Evolutionary conservation across 768 basidiomycete genomes (phyloP).

Genomic region (Cystobasidium onofrii): DNA sequence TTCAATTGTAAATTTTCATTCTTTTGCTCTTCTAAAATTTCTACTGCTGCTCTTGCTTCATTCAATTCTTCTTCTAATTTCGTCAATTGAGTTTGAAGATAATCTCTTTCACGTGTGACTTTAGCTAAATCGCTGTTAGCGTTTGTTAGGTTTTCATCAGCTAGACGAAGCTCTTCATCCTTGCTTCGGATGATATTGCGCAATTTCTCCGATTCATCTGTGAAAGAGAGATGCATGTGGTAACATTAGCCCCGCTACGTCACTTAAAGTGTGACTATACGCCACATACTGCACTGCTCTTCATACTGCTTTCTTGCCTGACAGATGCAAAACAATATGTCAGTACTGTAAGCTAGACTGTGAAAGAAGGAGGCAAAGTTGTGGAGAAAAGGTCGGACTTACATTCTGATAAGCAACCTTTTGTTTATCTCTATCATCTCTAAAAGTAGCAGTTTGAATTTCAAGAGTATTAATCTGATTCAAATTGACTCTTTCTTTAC

Average conservation of each 20-base stretch:
- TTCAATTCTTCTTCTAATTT: conserved; percentile 65
- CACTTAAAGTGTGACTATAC: conserved; percentile 34
- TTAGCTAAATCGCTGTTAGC: conserved; percentile 57
- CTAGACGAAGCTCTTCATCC: conserved; percentile 62
- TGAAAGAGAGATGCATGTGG: not conserved
- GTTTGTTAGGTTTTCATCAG: conserved; percentile 56
- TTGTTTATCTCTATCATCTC: conserved; percentile 67
- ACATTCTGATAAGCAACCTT: conserved; percentile 52
- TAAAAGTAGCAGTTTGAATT: conserved; percentile 66
- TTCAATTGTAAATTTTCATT: conserved; percentile 86
- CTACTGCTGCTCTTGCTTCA: conserved; percentile 63
- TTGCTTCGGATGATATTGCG: conserved; percentile 64
- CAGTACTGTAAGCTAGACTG: not conserved
- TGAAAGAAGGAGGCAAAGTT: not conserved
- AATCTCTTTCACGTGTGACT: conserved; percentile 58
- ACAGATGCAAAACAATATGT: conserved; percentile 41
- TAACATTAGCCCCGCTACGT: not conserved
- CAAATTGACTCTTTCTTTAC: conserved; percentile 70
- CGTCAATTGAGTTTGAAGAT: conserved; percentile 63
- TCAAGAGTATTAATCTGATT: conserved; percentile 65
- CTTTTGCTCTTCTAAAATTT: conserved; percentile 79
- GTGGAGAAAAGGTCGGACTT: not conserved
- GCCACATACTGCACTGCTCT: conserved; percentile 67
- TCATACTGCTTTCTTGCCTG: conserved; percentile 78
- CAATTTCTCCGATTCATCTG: conserved; percentile 67